These are phyloP conservation scores for Choiromyces venosus DNA, from an alignment of 495 filamentous ascomycete genomes.

Conservation along the genomic window DNA sequence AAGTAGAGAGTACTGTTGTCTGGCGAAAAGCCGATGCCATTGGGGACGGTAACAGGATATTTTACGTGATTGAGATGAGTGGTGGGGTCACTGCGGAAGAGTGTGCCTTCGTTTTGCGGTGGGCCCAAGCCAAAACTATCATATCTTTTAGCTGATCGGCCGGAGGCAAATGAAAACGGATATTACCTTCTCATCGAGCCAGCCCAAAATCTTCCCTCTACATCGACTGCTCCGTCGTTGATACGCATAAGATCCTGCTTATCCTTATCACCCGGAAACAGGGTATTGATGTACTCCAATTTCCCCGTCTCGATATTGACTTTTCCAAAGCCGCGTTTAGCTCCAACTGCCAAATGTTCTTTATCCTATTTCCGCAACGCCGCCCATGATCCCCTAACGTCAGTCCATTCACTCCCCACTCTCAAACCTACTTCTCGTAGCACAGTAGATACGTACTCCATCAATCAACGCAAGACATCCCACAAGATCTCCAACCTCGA, in stretches of 20 bases:
- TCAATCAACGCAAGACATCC: constrained; percentile 32
- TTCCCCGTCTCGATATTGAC: constrained; percentile 35
- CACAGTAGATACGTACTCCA: constrained; percentile 20
- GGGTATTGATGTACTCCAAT: constrained; percentile 29
- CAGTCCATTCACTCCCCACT: not conserved
- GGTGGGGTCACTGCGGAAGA: constrained; percentile 22
- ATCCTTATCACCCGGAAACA: constrained; percentile 28
- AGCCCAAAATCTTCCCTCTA: constrained; percentile 37
- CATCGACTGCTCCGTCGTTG: constrained; percentile 38
- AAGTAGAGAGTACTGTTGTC: constrained; percentile 32
- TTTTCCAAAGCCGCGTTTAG: constrained; percentile 35
- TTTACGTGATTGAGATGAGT: constrained; percentile 19
- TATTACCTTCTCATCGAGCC: constrained; percentile 34
- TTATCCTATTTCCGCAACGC: constrained; percentile 17
- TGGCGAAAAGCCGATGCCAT: constrained; percentile 38
- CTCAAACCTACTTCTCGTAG: not conserved
- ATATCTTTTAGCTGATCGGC: constrained; percentile 1
- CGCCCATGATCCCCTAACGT: not conserved
- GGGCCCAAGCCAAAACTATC: constrained; percentile 23
- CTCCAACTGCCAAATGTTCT: constrained; percentile 27
- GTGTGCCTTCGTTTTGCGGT: constrained; percentile 24
- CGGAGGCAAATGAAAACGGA: not conserved
- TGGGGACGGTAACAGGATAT: constrained; percentile 33
- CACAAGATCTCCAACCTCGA: constrained; percentile 31
- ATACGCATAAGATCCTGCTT: constrained; percentile 35